Evolutionary conservation across 2,329 filamentous ascomycete species (phyloP).

Genomic region (Pleurostoma richardsiae): DNA sequence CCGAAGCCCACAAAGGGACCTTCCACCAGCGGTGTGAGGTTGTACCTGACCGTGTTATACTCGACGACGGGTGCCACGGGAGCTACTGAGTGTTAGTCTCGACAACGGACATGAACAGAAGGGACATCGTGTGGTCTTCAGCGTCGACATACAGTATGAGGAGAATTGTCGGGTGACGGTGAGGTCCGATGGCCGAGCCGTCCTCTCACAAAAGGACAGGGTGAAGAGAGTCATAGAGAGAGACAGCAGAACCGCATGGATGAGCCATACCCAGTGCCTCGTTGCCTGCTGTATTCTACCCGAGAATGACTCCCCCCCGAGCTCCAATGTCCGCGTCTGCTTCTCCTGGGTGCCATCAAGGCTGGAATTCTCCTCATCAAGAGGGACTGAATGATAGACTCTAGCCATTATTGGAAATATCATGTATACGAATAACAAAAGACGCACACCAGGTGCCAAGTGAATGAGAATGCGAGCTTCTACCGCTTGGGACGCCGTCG

Average conservation of each 20-base stretch:
- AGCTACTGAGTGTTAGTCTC: conserved; percentile 25
- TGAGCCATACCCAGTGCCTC: conserved; percentile 31
- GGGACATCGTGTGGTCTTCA: neutral
- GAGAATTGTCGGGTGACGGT: conserved; percentile 33
- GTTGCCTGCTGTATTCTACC: neutral
- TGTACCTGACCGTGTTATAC: conserved; percentile 45
- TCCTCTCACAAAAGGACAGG: conserved; percentile 30
- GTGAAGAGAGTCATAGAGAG: conserved; percentile 32
- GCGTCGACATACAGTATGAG: conserved; percentile 23
- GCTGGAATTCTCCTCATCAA: conserved; percentile 28
- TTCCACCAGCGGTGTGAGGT: conserved; percentile 38
- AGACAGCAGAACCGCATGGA: conserved; percentile 31
- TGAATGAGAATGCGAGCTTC: conserved; percentile 2
- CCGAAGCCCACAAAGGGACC: conserved; percentile 51
- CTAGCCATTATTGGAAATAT: conserved; percentile 22
- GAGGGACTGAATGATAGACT: conserved; percentile 25
- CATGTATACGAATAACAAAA: conserved; percentile 5
- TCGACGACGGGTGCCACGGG: conserved; percentile 39
- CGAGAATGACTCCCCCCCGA: neutral
- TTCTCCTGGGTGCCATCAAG: conserved; percentile 15
- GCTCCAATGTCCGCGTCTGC: conserved; percentile 4
- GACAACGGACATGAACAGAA: neutral
- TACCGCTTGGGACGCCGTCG: no score
- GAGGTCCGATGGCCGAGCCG: conserved; percentile 24
- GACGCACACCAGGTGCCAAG: conserved; percentile 21